phyloP scores from a whole-genome alignment of 306 rosid species.

The Trifolium fragiferum region DNA sequence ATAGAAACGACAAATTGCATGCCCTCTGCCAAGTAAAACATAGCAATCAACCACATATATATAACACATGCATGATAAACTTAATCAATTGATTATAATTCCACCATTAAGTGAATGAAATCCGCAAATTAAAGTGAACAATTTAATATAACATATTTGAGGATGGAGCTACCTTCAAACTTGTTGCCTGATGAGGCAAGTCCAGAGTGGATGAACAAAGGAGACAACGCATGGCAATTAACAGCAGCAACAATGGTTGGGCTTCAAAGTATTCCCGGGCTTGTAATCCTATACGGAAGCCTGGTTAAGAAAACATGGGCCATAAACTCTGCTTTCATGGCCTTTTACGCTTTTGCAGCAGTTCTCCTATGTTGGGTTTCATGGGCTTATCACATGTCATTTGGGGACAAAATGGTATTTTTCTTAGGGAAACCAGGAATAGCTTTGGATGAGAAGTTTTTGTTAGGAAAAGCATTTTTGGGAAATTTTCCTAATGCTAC shows the following conservation, averaged over 20 bases:
- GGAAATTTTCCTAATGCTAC: conserved; percentile 57
- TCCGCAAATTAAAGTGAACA: background rate
- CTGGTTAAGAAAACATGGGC: conserved; percentile 55
- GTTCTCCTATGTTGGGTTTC: conserved; percentile 56
- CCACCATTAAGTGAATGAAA: background rate
- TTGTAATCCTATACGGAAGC: conserved; percentile 56
- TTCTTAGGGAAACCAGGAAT: conserved; percentile 51
- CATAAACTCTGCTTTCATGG: conserved; percentile 61
- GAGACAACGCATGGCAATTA: conserved; percentile 62
- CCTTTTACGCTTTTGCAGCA: conserved; percentile 53
- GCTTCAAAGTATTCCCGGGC: conserved; percentile 60
- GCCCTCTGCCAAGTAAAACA: conserved; percentile 2
- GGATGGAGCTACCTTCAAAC: conserved; percentile 39
- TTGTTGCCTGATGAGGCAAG: conserved; percentile 41
- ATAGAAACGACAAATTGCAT: conserved; percentile 1
- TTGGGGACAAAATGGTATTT: conserved; percentile 43
- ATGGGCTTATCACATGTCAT: conserved; percentile 59
- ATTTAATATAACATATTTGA: background rate
- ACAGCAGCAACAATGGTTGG: conserved; percentile 58
- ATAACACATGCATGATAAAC: background rate
- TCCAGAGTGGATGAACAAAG: conserved; percentile 60
- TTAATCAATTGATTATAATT: background rate
- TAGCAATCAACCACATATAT: background rate
- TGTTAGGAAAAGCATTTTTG: conserved; percentile 47
- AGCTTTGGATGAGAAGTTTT: conserved; percentile 53